Evolutionary conservation across 495 filamentous ascomycete genomes (phyloP), one percentile per base, ranked within the genome.

Genomic region (Xanthoparmelia taractica): DNA sequence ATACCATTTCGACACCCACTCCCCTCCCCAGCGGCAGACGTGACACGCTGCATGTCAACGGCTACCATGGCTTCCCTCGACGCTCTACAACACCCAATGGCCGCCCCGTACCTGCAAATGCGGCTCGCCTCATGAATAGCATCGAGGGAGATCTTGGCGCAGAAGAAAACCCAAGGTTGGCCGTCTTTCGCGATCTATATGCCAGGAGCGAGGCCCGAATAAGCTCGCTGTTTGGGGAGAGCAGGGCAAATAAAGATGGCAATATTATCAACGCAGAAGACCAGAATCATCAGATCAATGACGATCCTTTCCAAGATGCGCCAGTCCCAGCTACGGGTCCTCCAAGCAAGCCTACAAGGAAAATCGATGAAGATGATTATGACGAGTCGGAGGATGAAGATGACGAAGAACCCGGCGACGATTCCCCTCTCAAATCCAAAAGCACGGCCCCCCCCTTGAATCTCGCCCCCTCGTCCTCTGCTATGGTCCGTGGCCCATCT

Each of bases 321-420:
- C 64, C 69, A 37, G 65, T 68, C 65, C 61, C 66, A 34, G 54
- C 69, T 55, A 69, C 76, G 31, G 69, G 73, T 34, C 75, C 79
- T n/a, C 74, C 80, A 17, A 82, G 82, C 70, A 89, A 85, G 66
- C 68, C 85, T 45, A 80, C 87, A 45, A 79, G 90, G 41, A 84
- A 87, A 57, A 87, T 96, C 68, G 86, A 89, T 71, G 90, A 95
- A 57, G 88, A 91, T 69, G 88, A 94, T 67, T 85, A 81, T 67
- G 86, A 91, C 68, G 88, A 91, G 65, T 87, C 87, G 62, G 85
- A 89, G 73, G 90, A 91, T 68, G 90, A 89, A 56, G 89, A 96
- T 63, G 90, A 96, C 56, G 91, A 94, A 60, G 90, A 95, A 50
- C 87, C 90, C 5, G 84, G 85, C 23, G 80, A 86, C 0, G 81